phyloP scores from a whole-genome alignment of 345 rosid genomes.

The Heritiera littoralis region DNA sequence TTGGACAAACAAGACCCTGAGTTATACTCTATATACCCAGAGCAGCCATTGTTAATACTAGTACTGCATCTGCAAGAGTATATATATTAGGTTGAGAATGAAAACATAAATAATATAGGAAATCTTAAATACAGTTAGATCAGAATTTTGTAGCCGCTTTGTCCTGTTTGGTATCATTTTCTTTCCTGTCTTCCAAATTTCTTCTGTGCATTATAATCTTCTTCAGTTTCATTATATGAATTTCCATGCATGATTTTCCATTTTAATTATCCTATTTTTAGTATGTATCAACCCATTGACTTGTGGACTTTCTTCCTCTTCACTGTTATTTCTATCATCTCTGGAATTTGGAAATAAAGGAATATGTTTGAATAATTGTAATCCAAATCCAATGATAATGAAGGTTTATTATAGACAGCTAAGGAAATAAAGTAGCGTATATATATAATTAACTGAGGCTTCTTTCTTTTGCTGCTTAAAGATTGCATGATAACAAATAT shows the following conservation, averaged over 20 bases:
- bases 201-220: not conserved
- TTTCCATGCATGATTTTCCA: not conserved
- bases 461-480: not conserved
- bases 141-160: not conserved
- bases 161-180: not conserved
- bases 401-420: not conserved
- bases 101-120: too few relatives aligned
- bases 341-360: not conserved
- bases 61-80: not conserved
- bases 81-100: too few relatives aligned
- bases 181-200: not conserved
- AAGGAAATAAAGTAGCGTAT: not conserved
- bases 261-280: not conserved
- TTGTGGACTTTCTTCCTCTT: not conserved
- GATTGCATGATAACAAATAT: not conserved
- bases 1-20: constrained; percentile 17
- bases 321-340: not conserved
- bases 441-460: not conserved
- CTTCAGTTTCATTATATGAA: not conserved
- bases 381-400: not conserved
- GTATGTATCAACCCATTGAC: constrained; percentile 5
- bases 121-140: too few relatives aligned
- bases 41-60: constrained; percentile 9
- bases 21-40: not conserved
- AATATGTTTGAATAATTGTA: not conserved